Evolutionary conservation across 75 land plant genomes (phyloP), one percentile per base, ranked within the genome.

Genomic region (Cunninghamia lanceolata): DNA sequence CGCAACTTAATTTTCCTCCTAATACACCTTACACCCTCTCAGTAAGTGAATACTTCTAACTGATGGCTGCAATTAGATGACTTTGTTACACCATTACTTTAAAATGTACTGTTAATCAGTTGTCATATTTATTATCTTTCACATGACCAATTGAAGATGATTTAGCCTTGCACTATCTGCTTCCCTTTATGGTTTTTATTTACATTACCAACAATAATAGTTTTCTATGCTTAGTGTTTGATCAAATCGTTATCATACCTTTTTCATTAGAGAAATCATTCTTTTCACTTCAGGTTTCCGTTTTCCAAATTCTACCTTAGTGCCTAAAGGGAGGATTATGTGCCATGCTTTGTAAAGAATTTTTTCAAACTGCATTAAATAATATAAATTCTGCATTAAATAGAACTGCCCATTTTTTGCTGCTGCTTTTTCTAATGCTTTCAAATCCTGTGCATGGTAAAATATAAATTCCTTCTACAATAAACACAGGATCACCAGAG

Each of bases 21-120:
- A 83, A 86, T 76, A 89, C 45, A 30, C 56, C 90, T 4, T 90
- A 85, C 87, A 90, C 91, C 52, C 91, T 90, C 56, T 85, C 91
- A 38, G 91, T 90, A 90, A 85, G 84, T 89, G 21, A 56, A 36
- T 40, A 6, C 21, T 21, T 79, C 19, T 43, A 3, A n/a, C 25
- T 43, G 30, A 43, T 78, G 45, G 43, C 50, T 14, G 1, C 43
- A 79, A 39, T 42, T 9, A 39, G 42, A 79, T 42, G 82, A 9
- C 28, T 36, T 76, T 39, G 21, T 38, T 76, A 76, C 40, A 17
- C 25, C 40, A 39, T 38, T 76, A 38, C 42, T 76, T 21, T 38
- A 36, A 39, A 76, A 16, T 76, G 21, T 3, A 39, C 16, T 76
- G 38, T 76, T 38, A 76, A 36, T 36, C 6, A 2, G 5, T 38